Evolutionary conservation across 73 alveolate species (phyloP).

Genomic region (Symbiodinium natans): DNA sequence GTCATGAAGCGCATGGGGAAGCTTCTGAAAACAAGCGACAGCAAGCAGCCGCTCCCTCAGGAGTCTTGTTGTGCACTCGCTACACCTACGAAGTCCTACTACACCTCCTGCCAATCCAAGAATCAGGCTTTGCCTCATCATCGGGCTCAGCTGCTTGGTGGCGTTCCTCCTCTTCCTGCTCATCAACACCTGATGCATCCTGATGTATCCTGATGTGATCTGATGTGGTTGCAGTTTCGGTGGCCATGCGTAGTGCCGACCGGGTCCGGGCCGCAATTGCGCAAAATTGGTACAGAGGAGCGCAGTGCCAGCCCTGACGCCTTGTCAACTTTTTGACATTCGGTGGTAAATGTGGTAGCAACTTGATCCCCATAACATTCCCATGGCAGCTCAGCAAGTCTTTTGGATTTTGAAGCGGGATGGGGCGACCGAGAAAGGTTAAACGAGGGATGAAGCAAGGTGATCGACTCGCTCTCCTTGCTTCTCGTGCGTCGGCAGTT

Average conservation of each 20-base stretch:
- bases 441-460: neutral
- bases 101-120: neutral
- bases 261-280: too few species aligned
- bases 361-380: neutral
- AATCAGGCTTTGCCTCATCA: constrained; percentile 60
- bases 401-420: neutral
- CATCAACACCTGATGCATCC: constrained; percentile 78
- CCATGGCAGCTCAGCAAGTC: neutral
- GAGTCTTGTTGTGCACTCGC: neutral
- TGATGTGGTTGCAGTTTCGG: neutral
- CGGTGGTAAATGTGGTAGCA: too few species aligned
- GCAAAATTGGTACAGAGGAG: too few species aligned
- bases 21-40: constrained; percentile 85
- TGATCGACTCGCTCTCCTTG: neutral
- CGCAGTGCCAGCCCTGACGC: neutral
- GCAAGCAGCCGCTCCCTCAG: constrained; percentile 56
- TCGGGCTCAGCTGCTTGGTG: constrained; percentile 63
- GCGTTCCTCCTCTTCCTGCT: constrained; percentile 73
- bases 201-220: neutral
- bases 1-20: constrained; percentile 91
- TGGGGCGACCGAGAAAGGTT: neutral
- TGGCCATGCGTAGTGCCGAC: too few species aligned
- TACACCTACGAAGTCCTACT: neutral
- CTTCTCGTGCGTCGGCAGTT: neutral
- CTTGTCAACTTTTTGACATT: too few species aligned